Evolutionary conservation across 441 rosid genomes (phyloP).

Genomic region (Hura crepitans): DNA sequence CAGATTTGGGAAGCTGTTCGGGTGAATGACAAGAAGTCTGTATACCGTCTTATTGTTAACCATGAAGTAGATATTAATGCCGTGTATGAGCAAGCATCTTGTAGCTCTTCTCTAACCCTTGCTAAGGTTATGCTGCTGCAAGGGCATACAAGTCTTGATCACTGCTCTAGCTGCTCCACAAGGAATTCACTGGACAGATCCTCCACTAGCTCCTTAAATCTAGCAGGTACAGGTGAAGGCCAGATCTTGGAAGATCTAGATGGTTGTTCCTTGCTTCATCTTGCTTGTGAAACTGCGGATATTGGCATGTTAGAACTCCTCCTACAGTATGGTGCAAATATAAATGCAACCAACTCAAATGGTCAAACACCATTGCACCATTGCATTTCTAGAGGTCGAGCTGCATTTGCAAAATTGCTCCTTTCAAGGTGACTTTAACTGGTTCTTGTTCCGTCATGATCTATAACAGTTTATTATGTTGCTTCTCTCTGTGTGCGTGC

Average conservation of each 20-base stretch:
- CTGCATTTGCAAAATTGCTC: constrained; percentile 66
- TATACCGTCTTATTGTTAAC: constrained; percentile 75
- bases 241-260: constrained; percentile 48
- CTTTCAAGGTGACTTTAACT: constrained; percentile 61
- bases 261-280: constrained; percentile 87
- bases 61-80: constrained; percentile 70
- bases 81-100: constrained; percentile 56
- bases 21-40: constrained; percentile 87
- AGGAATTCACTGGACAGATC: constrained; percentile 64
- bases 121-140: constrained; percentile 80
- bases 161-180: constrained; percentile 46
- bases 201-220: constrained; percentile 52
- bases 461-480: background rate
- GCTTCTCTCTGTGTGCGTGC: background rate
- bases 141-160: constrained; percentile 60
- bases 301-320: constrained; percentile 98
- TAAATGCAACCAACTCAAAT: constrained; percentile 65
- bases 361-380: constrained; percentile 84
- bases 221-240: constrained; percentile 44
- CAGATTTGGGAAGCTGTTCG: constrained; percentile 92
- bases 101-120: constrained; percentile 63
- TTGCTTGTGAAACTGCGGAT: constrained; percentile 95
- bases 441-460: constrained; percentile 1
- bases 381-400: constrained; percentile 61
- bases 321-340: constrained; percentile 88